Base-by-base conservation (phyloP, 345 rosid species). In the Atalantia buxifolia region DNA sequence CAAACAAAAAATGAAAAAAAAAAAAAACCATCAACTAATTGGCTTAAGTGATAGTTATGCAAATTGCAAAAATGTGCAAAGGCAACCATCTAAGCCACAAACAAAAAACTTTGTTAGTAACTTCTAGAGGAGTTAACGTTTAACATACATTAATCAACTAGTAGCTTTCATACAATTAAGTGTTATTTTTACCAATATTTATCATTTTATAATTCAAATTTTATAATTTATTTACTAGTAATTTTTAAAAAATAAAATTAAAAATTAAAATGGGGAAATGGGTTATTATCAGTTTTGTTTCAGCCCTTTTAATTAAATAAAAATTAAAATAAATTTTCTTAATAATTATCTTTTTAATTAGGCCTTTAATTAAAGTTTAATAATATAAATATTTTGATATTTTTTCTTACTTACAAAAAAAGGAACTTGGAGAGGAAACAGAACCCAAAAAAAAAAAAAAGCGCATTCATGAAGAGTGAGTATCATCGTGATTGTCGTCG, bases 401-500 rank as follows among this genome's bases (percentile, higher is more conserved):
- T n/a, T n/a, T n/a, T n/a, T 65, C 66, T 74, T 74, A 19, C 3
- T n/a, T n/a, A n/a, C n/a, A n/a, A n/a, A n/a, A n/a, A n/a, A 74
- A 75, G 30, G 59, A 18, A 48, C 24, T 64, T 36, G 12, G 27
- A 18, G 22, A 45, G 10, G 10, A 50, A 71, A 77, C 12, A 9
- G 25, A 19, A 4, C 7, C n/a, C 7, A 5, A n/a, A n/a, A 36
- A 10, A 48, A 57, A 48, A 13, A 31, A 48, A 31, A 19, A 4
- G 27, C 36, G 22, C 48, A 66, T 61, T 84, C 82, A 87, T 2
- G 24, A 77, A 82, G 89, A 85, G 78, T 83, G 84, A 22, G 77
- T 85, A 70, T 87, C 94, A 31, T 87, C 89, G 75, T 87, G 82
- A 18, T 86, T 89, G 35, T 84, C 65, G 42, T 87, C 90, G 19